Evolutionary conservation across 2,329 filamentous ascomycete genomes (phyloP).

Genomic region (Chaetothyriales sp.): DNA sequence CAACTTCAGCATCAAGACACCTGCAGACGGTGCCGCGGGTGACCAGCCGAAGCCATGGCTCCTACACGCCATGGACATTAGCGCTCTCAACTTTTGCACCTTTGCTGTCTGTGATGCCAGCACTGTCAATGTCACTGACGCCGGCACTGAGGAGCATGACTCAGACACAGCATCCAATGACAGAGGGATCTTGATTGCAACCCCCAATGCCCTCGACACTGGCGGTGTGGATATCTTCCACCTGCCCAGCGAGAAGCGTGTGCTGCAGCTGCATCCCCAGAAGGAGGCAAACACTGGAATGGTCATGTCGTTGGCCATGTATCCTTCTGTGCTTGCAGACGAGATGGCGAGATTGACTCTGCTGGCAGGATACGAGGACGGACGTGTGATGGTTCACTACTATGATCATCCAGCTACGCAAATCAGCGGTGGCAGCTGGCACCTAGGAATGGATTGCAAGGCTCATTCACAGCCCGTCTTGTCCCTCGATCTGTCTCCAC

Average conservation of each 20-base stretch:
- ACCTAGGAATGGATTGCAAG: constrained; percentile 47
- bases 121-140: constrained; percentile 7
- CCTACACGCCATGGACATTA: constrained; percentile 69
- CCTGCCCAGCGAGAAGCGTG: constrained; percentile 58
- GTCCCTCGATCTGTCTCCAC: constrained; percentile 46
- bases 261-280: constrained; percentile 41
- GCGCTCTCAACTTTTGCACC: constrained; percentile 88
- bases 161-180: neutral
- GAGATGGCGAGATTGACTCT: constrained; percentile 38
- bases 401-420: constrained; percentile 1
- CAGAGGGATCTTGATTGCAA: constrained; percentile 45
- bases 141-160: neutral
- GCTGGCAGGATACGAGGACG: constrained; percentile 72
- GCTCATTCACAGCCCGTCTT: constrained; percentile 68
- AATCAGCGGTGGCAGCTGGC: constrained; percentile 28
- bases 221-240: constrained; percentile 74
- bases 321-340: constrained; percentile 30
- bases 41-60: constrained; percentile 56
- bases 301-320: constrained; percentile 67
- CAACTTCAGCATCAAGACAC: constrained; percentile 49
- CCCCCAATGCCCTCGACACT: constrained; percentile 61
- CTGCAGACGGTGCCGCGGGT: constrained; percentile 45
- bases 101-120: constrained; percentile 48
- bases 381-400: constrained; percentile 50
- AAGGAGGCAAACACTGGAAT: constrained; percentile 42